These are phyloP conservation scores for Acer negundo DNA, from an alignment of 345 rosid species.

Conservation along the genomic window DNA sequence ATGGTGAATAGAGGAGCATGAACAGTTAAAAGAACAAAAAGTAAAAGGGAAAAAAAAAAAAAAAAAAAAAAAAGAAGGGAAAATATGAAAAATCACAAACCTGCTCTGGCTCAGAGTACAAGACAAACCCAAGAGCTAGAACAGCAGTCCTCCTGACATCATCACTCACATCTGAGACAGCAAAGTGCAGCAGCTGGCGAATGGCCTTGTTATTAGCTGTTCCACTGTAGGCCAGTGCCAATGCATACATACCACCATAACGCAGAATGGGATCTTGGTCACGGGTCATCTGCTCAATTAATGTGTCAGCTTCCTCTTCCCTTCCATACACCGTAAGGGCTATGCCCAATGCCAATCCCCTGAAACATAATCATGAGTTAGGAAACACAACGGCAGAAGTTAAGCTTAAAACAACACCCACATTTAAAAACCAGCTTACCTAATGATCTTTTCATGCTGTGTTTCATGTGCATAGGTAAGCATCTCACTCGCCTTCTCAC, in stretches of 20 bases:
- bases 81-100: conserved; percentile 30
- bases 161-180: conserved; percentile 98
- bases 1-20: background rate
- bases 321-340: conserved; percentile 98
- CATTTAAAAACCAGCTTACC: conserved; percentile 44
- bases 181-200: conserved; percentile 97
- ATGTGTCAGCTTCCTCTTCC: conserved; percentile 98
- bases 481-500: conserved; percentile 97
- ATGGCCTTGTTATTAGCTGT: conserved; percentile 99
- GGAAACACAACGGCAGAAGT: background rate
- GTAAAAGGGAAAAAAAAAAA: background rate
- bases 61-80: background rate
- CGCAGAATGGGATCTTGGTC: conserved; percentile 98
- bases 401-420: conserved; percentile 9
- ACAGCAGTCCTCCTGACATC: conserved; percentile 99
- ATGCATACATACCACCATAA: conserved; percentile 98
- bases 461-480: conserved; percentile 98
- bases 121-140: conserved; percentile 97
- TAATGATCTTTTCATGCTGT: conserved; percentile 96
- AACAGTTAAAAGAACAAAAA: background rate
- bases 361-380: conserved; percentile 22
- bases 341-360: conserved; percentile 95
- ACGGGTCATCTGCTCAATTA: conserved; percentile 98
- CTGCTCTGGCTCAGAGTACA: conserved; percentile 99
- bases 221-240: conserved; percentile 97